These are phyloP conservation scores for Mycosphaerella arachidis DNA, from an alignment of 2,329 filamentous ascomycete species.

Conservation along the genomic window DNA sequence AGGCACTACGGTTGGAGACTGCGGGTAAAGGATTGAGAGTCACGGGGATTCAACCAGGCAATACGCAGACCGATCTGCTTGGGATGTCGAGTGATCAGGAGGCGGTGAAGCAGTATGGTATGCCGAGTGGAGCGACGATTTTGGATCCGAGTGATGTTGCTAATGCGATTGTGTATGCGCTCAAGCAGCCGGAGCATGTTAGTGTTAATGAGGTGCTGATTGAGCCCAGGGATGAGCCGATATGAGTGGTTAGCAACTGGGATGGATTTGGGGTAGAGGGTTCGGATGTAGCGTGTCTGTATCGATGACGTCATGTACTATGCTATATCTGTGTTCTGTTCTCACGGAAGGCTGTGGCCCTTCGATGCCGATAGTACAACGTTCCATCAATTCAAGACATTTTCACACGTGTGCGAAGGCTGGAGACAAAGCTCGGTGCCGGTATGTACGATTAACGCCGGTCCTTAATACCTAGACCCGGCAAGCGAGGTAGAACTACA, in stretches of 20 bases:
- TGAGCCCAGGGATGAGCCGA: conserved; percentile 71
- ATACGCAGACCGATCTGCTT: conserved; percentile 68
- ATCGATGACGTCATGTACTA: no score
- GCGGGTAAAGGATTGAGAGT: conserved; percentile 68
- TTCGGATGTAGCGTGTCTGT: no score
- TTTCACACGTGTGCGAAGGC: no score
- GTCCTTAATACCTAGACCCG: no score
- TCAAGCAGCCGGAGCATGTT: conserved; percentile 70
- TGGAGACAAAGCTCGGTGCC: no score
- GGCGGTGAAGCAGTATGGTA: conserved; percentile 73
- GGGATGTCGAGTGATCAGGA: conserved; percentile 71
- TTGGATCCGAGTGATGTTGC: conserved; percentile 71
- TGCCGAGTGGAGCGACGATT: conserved; percentile 69
- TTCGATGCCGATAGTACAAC: no score
- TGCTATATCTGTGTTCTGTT: no score
- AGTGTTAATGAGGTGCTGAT: conserved; percentile 77
- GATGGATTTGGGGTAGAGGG: no score
- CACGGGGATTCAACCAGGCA: conserved; percentile 72
- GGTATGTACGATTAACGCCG: no score
- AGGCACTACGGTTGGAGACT: conserved; percentile 69
- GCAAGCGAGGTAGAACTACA: no score
- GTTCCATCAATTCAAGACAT: no score
- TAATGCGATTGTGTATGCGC: conserved; percentile 66
- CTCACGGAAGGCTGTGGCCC: no score
- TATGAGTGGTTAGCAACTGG: conserved; percentile 39